phyloP scores from a whole-genome alignment of 2,329 filamentous ascomycete genomes.

The Fusarium vanettenii region DNA sequence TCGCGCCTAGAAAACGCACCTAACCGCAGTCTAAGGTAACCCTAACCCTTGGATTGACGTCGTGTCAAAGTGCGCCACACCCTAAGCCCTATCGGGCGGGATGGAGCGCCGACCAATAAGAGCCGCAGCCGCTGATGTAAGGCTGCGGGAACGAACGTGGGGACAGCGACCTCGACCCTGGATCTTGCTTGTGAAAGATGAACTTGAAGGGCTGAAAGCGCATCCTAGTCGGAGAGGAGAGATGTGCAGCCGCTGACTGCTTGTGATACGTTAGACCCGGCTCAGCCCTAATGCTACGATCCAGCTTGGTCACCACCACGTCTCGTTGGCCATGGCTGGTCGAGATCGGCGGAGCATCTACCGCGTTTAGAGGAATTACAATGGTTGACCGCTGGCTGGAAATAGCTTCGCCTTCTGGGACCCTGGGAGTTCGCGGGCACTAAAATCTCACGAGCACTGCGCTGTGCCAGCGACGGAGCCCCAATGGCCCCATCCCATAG shows the following conservation, averaged over 20 bases:
- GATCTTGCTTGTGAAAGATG: not conserved
- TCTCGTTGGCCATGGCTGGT: not conserved
- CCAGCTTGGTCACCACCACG: not conserved
- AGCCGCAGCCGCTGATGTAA: slow-evolving; percentile 16
- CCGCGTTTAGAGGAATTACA: not conserved
- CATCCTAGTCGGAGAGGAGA: not conserved
- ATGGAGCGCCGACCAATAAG: slow-evolving; percentile 17
- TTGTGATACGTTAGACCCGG: not conserved
- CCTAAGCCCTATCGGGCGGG: slow-evolving; percentile 21
- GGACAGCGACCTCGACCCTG: not conserved
- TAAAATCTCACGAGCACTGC: slow-evolving; percentile 38
- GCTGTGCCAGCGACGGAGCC: not conserved
- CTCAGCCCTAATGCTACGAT: not conserved
- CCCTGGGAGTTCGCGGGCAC: slow-evolving; percentile 11
- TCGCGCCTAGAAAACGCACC: not conserved
- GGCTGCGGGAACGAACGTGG: not conserved
- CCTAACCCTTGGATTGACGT: not conserved
- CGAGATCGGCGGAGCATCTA: slow-evolving; percentile 5
- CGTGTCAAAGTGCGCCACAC: not conserved
- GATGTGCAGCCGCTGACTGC: not conserved
- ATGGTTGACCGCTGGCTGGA: not conserved
- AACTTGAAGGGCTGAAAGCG: not conserved
- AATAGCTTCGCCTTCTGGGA: slow-evolving; percentile 20
- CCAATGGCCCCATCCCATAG: slow-evolving; percentile 24
- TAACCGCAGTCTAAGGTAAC: not conserved